Evolutionary conservation across 805 yeast species (phyloP).

Genomic region (Yamadazyma insecticola): DNA sequence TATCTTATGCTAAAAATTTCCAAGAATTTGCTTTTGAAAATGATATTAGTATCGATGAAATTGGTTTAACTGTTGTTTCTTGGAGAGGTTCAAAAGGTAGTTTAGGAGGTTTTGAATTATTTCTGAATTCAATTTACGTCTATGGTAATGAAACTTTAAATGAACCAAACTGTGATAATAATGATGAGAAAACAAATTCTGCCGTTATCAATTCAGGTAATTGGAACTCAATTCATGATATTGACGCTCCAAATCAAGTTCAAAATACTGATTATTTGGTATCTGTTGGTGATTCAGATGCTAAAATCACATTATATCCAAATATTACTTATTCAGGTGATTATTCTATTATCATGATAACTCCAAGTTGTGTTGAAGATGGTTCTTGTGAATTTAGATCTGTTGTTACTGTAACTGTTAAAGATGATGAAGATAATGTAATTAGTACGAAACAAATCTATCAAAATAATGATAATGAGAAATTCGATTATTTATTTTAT

Average conservation of each 20-base stretch:
- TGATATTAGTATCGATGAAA: slow-evolving; percentile 50
- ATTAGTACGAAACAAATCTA: slow-evolving; percentile 48
- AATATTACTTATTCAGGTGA: slow-evolving; percentile 69
- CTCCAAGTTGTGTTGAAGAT: slow-evolving; percentile 82
- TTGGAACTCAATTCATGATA: slow-evolving; percentile 22
- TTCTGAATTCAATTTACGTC: slow-evolving; percentile 52
- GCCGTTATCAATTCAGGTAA: slow-evolving; percentile 23
- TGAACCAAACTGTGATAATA: slow-evolving; percentile 53
- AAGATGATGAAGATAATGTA: slow-evolving; percentile 41
- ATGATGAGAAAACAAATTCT: slow-evolving; percentile 17
- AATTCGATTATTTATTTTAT: slow-evolving; percentile 71
- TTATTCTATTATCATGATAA: slow-evolving; percentile 66
- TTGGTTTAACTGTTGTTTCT: slow-evolving; percentile 60
- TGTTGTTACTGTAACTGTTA: slow-evolving; percentile 69
- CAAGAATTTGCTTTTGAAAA: slow-evolving; percentile 85
- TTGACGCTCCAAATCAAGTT: slow-evolving; percentile 15
- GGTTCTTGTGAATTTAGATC: slow-evolving; percentile 68
- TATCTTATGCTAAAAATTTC: slow-evolving; percentile 46
- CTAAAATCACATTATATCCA: slow-evolving; percentile 55
- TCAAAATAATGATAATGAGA: slow-evolving; percentile 76
- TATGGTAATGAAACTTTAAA: slow-evolving; percentile 77
- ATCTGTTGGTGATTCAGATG: slow-evolving; percentile 20
- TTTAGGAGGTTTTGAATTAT: slow-evolving; percentile 69
- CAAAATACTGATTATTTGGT: slow-evolving; percentile 23
- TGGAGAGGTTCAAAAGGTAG: slow-evolving; percentile 70